These are phyloP conservation scores for Fusarium humuli DNA, from an alignment of 2,329 filamentous ascomycete genomes.

Conservation along the genomic window DNA sequence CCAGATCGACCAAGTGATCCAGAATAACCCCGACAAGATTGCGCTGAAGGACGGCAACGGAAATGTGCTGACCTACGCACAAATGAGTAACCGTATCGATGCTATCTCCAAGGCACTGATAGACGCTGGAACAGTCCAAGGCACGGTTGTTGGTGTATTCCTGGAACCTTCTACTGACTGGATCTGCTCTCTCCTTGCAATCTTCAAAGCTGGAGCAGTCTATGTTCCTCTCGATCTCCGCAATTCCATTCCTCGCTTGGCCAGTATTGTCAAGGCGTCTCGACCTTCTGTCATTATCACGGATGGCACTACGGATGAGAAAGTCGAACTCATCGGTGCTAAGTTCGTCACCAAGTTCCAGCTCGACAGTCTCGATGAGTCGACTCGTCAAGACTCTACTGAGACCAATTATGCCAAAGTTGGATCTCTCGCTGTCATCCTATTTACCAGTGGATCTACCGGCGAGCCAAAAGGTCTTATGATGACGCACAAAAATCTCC, in stretches of 20 bases:
- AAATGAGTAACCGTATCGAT: background rate
- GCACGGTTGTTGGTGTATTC: background rate
- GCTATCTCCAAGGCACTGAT: background rate
- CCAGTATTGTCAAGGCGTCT: background rate
- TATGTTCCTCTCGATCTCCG: background rate
- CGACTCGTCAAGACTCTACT: background rate
- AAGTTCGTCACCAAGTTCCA: background rate
- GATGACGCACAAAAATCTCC: background rate
- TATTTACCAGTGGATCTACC: background rate
- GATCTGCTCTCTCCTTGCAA: background rate
- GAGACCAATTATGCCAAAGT: background rate
- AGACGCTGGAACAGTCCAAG: background rate
- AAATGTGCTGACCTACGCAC: background rate
- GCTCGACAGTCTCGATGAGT: background rate
- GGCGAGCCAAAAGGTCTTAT: conserved; percentile 4
- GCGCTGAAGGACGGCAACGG: background rate
- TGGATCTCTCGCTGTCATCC: background rate
- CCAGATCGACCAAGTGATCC: background rate
- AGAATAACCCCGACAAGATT: background rate
- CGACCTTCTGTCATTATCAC: background rate
- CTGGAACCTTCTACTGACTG: background rate
- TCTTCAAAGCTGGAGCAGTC: background rate
- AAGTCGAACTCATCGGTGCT: background rate
- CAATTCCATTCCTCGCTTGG: background rate
- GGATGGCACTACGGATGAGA: background rate